Evolutionary conservation across 2,329 filamentous ascomycete species (phyloP).

Genomic region (Periconia sp.): DNA sequence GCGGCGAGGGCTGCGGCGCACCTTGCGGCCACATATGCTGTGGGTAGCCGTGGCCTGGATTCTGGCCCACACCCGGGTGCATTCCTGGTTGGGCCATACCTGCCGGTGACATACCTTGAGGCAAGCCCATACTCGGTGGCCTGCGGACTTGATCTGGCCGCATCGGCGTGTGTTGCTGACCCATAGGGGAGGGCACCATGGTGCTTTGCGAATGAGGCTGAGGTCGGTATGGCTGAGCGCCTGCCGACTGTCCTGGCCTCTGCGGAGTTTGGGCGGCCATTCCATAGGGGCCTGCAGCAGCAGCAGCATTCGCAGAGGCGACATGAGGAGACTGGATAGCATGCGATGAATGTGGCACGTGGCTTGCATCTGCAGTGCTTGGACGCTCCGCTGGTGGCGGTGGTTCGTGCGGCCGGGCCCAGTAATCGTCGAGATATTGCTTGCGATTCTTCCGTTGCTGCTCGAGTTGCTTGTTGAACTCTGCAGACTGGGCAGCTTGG

Average conservation of each 20-base stretch:
- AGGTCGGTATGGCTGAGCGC: conserved; percentile 71
- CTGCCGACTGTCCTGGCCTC: conserved; percentile 67
- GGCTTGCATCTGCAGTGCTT: conserved; percentile 46
- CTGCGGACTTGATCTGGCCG: conserved; percentile 68
- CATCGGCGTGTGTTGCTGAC: conserved; percentile 68
- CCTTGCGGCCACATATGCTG: conserved; percentile 58
- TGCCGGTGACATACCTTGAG: conserved; percentile 31
- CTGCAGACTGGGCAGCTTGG: conserved; percentile 85
- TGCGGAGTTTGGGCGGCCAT: conserved; percentile 64
- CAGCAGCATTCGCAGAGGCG: conserved; percentile 64
- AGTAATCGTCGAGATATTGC: conserved; percentile 81
- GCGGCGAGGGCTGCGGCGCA: conserved; percentile 55
- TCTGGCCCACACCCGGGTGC: conserved; percentile 47
- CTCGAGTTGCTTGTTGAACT: conserved; percentile 86
- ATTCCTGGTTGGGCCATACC: conserved; percentile 48
- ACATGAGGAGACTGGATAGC: conserved; percentile 58
- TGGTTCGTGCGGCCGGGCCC: conserved; percentile 82
- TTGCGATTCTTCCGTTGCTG: conserved; percentile 79
- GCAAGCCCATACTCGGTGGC: conserved; percentile 62
- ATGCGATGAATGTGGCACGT: conserved; percentile 49
- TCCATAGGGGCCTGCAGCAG: conserved; percentile 60
- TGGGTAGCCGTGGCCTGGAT: conserved; percentile 54
- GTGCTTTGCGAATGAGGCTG: conserved; percentile 73
- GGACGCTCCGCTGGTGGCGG: conserved; percentile 59
- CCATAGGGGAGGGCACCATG: conserved; percentile 75